Conservation (phyloP, 164 flowering plant species). For the Magnolia sinica region DNA sequence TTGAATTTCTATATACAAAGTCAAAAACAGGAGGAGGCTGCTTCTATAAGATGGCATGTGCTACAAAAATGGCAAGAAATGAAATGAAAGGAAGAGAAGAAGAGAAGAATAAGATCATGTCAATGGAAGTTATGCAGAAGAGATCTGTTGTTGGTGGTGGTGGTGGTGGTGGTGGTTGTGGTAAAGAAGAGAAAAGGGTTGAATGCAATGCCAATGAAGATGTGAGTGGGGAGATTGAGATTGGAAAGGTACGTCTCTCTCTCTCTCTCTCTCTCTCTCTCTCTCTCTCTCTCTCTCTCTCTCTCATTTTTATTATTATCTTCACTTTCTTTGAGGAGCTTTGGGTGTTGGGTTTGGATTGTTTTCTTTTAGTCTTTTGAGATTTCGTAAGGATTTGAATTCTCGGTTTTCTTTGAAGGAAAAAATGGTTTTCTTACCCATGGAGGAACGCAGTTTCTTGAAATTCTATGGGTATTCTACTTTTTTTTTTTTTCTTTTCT, state of each 20-base stretch:
- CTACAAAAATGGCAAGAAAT: neutral
- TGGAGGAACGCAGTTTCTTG: neutral
- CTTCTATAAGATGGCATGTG: neutral
- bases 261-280: slow-evolving; percentile 1
- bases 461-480: neutral
- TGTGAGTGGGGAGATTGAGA: neutral
- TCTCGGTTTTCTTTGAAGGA: neutral
- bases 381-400: no score
- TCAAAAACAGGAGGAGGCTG: slow-evolving; percentile 14
- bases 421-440: neutral
- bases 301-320: neutral
- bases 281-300: neutral
- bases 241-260: neutral
- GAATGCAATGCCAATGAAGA: slow-evolving; percentile 11
- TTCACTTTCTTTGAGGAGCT: neutral
- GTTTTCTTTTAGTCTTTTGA: neutral
- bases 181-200: slow-evolving; percentile 21
- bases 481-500: neutral
- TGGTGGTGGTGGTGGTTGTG: neutral
- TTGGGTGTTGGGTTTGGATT: neutral
- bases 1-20: slow-evolving; percentile 18
- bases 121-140: slow-evolving; percentile 21
- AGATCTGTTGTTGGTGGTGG: slow-evolving; percentile 9
- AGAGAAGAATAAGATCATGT: neutral
- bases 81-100: neutral